A percentile compares a stretch with the other conserved stretches of the same genome.
Conservation (phyloP, 2,329 filamentous ascomycete species). For the Neofusicoccum sp. region DNA sequence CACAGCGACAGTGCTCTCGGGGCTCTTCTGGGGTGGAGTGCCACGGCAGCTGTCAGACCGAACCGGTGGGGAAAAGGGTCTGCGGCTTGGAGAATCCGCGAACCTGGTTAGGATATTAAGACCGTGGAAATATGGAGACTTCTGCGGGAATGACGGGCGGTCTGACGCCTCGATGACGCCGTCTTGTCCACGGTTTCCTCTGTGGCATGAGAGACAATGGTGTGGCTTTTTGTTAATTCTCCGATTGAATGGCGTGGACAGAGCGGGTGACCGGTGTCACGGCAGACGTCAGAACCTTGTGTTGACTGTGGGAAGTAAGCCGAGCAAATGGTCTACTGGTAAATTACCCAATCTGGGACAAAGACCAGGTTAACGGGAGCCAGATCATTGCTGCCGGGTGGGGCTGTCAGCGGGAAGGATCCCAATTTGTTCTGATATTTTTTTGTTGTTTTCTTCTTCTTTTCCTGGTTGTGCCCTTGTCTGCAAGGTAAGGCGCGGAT, state of each 20-base stretch:
- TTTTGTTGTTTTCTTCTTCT: not conserved
- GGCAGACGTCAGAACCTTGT: constrained; percentile 15
- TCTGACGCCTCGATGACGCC: constrained; percentile 7
- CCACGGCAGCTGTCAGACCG: constrained; percentile 20
- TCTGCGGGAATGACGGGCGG: not conserved
- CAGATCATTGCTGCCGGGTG: not conserved
- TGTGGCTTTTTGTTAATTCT: constrained; percentile 16
- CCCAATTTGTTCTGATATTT: not conserved
- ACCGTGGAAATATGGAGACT: not conserved
- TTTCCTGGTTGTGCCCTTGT: not conserved
- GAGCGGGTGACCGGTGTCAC: constrained; percentile 15
- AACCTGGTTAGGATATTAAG: constrained; percentile 12
- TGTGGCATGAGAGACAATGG: not conserved
- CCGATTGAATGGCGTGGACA: constrained; percentile 9
- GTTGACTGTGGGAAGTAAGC: not conserved
- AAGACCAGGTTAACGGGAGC: constrained; percentile 12
- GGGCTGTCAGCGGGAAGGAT: not conserved
- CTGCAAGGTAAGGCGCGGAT: not conserved
- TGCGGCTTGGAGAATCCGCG: constrained; percentile 2
- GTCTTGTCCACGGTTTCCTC: not conserved
- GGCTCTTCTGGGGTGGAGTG: not conserved
- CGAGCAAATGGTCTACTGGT: not conserved
- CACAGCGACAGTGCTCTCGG: not conserved
- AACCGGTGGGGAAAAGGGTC: not conserved
- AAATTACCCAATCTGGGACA: not conserved